Evolutionary conservation across 148 eudicot genomes (phyloP).

Genomic region (Camellia japonica): DNA sequence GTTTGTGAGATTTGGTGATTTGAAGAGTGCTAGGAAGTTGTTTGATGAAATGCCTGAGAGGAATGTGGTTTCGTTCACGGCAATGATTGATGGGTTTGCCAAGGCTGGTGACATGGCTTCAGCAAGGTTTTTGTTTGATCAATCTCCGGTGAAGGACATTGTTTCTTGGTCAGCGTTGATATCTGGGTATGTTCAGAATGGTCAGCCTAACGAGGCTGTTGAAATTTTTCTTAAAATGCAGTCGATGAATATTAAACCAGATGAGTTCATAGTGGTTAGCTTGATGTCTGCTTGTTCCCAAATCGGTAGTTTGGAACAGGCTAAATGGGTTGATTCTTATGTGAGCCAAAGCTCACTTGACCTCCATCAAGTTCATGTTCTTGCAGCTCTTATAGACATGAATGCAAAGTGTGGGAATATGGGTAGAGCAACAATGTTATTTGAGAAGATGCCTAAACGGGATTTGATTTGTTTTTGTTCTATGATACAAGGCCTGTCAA

Average conservation of each 20-base stretch:
- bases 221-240: slow-evolving; percentile 43
- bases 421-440: slow-evolving; percentile 47
- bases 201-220: slow-evolving; percentile 52
- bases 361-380: slow-evolving; percentile 40
- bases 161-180: slow-evolving; percentile 67
- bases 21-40: slow-evolving; percentile 40
- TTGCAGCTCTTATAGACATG: slow-evolving; percentile 65
- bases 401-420: slow-evolving; percentile 70
- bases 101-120: slow-evolving; percentile 57
- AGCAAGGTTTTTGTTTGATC: slow-evolving; percentile 56
- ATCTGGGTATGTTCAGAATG: slow-evolving; percentile 62
- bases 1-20: slow-evolving; percentile 42
- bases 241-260: slow-evolving; percentile 39
- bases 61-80: slow-evolving; percentile 47
- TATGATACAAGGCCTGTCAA: slow-evolving; percentile 62
- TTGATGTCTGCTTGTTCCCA: slow-evolving; percentile 80
- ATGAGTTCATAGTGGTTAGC: slow-evolving; percentile 55
- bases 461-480: slow-evolving; percentile 67
- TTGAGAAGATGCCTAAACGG: slow-evolving; percentile 47
- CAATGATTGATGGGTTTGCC: slow-evolving; percentile 65
- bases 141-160: slow-evolving; percentile 42
- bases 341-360: slow-evolving; percentile 37
- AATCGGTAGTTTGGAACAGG: slow-evolving; percentile 45
- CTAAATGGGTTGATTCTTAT: slow-evolving; percentile 63
- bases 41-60: slow-evolving; percentile 61